These are phyloP conservation scores for Lecanicillium sp. DNA, from an alignment of 2,329 filamentous ascomycete species.

Conservation along the genomic window DNA sequence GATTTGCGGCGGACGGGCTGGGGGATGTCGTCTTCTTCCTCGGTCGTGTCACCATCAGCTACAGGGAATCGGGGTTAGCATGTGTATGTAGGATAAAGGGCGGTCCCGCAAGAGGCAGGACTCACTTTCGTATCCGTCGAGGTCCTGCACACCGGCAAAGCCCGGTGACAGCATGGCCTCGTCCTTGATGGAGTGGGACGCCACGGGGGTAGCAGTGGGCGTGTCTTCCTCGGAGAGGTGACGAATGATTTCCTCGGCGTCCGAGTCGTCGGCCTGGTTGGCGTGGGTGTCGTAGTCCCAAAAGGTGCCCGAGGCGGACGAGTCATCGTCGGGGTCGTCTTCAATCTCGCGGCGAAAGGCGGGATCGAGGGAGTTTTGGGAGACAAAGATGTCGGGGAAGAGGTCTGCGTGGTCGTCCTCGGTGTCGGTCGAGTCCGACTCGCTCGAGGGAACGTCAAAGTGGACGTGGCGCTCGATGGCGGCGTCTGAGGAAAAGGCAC, in stretches of 20 bases:
- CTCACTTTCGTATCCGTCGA: conserved; percentile 56
- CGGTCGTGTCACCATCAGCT: conserved; percentile 56
- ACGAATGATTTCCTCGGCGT: conserved; percentile 32
- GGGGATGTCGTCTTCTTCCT: conserved; percentile 54
- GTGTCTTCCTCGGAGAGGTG: conserved; percentile 33
- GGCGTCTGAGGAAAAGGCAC: conserved; percentile 33
- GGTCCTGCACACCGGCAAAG: conserved; percentile 30
- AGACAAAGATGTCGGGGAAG: conserved; percentile 72
- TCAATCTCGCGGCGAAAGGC: conserved; percentile 68
- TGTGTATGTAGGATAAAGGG: conserved; percentile 2
- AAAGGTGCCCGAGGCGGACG: conserved; percentile 50
- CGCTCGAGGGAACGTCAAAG: conserved; percentile 61
- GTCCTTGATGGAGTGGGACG: conserved; percentile 18
- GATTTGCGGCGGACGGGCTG: conserved; percentile 42
- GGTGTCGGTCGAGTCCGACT: conserved; percentile 57
- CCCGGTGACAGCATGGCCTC: conserved; percentile 18
- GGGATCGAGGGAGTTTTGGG: conserved; percentile 65
- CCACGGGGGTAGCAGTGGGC: conserved; percentile 32
- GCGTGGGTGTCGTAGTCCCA: conserved; percentile 54
- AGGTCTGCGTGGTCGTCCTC: conserved; percentile 57
- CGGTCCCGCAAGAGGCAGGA: conserved; percentile 19
- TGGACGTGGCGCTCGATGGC: conserved; percentile 58
- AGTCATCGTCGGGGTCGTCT: conserved; percentile 52
- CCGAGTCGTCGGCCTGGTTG: conserved; percentile 29
- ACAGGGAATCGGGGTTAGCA: conserved; percentile 31